These are phyloP conservation scores for Xerocomellus intermedius DNA, from an alignment of 768 basidiomycete species.

Conservation along the genomic window DNA sequence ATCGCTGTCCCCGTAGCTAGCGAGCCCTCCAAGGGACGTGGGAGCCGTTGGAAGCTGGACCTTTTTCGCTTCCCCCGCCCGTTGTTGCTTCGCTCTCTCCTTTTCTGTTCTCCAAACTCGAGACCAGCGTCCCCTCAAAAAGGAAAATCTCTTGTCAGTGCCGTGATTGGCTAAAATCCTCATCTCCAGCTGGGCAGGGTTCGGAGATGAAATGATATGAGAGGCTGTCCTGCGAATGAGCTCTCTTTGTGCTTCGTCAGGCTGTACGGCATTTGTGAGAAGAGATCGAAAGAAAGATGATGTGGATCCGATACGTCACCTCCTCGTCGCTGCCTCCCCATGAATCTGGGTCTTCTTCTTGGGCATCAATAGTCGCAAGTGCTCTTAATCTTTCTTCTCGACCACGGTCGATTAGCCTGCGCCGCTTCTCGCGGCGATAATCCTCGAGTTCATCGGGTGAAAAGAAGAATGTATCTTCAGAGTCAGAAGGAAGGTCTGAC, in stretches of 20 bases:
- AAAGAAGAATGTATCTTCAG: conserved; percentile 84
- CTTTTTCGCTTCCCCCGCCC: conserved; percentile 26
- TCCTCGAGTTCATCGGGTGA: conserved; percentile 64
- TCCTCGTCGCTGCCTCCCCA: conserved; percentile 77
- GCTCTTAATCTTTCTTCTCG: conserved; percentile 68
- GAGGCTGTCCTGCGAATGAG: conserved; percentile 75
- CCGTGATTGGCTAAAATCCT: conserved; percentile 87
- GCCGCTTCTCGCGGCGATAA: conserved; percentile 65
- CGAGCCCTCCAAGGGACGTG: conserved; percentile 49
- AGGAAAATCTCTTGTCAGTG: conserved; percentile 73
- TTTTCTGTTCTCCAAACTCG: conserved; percentile 60
- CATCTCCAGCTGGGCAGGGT: conserved; percentile 81
- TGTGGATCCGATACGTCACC: conserved; percentile 34
- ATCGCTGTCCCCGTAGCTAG: conserved; percentile 59
- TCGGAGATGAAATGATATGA: conserved; percentile 68
- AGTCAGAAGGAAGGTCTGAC: conserved; percentile 83
- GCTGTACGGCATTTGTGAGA: conserved; percentile 38
- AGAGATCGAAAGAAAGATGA: not conserved
- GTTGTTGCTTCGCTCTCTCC: conserved; percentile 38
- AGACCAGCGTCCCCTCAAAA: conserved; percentile 76
- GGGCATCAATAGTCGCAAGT: conserved; percentile 44
- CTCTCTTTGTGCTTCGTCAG: conserved; percentile 54
- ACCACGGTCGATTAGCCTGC: conserved; percentile 54
- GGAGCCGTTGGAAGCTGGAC: not conserved
- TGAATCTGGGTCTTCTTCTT: conserved; percentile 40